Percentiles rank a stretch among this genome's conserved stretches.
Conservation (phyloP, 2,329 filamentous ascomycete genomes). For the Fusarium sp. region DNA sequence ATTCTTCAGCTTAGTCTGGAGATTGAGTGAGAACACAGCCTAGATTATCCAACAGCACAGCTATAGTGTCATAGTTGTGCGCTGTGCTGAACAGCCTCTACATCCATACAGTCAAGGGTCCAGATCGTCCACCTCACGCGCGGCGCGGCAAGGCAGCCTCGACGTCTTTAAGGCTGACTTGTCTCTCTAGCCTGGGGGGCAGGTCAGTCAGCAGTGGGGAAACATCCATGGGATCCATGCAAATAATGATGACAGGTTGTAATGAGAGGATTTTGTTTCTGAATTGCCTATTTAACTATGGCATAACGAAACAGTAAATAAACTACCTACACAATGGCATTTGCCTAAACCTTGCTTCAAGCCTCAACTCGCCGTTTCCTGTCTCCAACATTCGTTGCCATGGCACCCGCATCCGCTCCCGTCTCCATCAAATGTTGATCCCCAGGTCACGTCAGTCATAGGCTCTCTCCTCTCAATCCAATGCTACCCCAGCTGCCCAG, state of each 20-base stretch:
- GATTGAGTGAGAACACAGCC: conserved; percentile 4
- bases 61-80: not conserved
- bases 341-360: not conserved
- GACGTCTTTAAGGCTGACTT: conserved; percentile 31
- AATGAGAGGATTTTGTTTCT: not conserved
- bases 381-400: conserved; percentile 18
- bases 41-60: not conserved
- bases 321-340: not conserved
- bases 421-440: conserved; percentile 17
- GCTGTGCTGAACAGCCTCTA: not conserved
- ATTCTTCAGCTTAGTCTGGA: conserved; percentile 4
- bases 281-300: not conserved
- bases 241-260: not conserved
- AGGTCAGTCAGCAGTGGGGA: not conserved
- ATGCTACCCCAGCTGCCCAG: not conserved
- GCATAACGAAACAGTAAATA: not conserved
- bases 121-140: conserved; percentile 25
- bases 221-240: not conserved
- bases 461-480: not conserved
- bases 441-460: not conserved
- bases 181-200: not conserved
- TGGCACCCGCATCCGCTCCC: conserved; percentile 28
- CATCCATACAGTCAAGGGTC: conserved; percentile 11
- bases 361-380: not conserved
- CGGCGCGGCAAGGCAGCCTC: conserved; percentile 29